These are phyloP conservation scores for Epichloe sibirici DNA, from an alignment of 2,329 filamentous ascomycete genomes.

Conservation along the genomic window DNA sequence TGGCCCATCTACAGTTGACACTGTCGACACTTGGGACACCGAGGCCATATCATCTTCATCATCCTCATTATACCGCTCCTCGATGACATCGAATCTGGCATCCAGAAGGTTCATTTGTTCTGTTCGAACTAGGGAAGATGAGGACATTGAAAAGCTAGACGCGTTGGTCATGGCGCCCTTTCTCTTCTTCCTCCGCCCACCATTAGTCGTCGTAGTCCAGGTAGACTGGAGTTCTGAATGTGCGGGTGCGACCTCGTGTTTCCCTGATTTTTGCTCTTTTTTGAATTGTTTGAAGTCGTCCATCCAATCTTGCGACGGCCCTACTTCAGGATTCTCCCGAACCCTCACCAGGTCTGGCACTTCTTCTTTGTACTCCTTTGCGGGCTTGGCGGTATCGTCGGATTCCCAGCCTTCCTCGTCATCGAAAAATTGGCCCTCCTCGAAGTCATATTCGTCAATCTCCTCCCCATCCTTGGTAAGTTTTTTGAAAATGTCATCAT, in stretches of 20 bases:
- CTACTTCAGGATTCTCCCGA: slow-evolving; percentile 42
- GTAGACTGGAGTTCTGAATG: slow-evolving; percentile 57
- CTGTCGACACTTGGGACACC: slow-evolving; percentile 48
- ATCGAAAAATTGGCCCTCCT: slow-evolving; percentile 47
- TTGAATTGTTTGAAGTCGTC: slow-evolving; percentile 93
- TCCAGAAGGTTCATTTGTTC: slow-evolving; percentile 80
- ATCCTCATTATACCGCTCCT: slow-evolving; percentile 56
- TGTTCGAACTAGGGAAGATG: slow-evolving; percentile 73
- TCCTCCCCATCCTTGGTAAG: slow-evolving; percentile 60
- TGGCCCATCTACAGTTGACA: slow-evolving; percentile 55
- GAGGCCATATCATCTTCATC: slow-evolving; percentile 39
- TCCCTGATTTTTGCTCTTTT: slow-evolving; percentile 51
- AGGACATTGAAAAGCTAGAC: slow-evolving; percentile 85
- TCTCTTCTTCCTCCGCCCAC: slow-evolving; percentile 80
- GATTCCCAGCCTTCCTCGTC: slow-evolving; percentile 87
- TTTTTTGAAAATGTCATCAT: slow-evolving; percentile 74
- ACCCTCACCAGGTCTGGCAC: slow-evolving; percentile 36
- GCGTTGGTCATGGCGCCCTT: slow-evolving; percentile 86
- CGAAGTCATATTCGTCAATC: slow-evolving; percentile 69
- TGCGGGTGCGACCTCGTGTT: slow-evolving; percentile 26
- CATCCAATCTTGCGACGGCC: slow-evolving; percentile 71
- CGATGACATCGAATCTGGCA: slow-evolving; percentile 80
- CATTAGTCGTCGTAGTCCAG: slow-evolving; percentile 65
- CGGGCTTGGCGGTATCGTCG: slow-evolving; percentile 78
- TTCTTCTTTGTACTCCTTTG: slow-evolving; percentile 40